These are phyloP conservation scores for Neurospora crassa DNA, from an alignment of 2,329 filamentous ascomycete species.

Conservation along the genomic window DNA sequence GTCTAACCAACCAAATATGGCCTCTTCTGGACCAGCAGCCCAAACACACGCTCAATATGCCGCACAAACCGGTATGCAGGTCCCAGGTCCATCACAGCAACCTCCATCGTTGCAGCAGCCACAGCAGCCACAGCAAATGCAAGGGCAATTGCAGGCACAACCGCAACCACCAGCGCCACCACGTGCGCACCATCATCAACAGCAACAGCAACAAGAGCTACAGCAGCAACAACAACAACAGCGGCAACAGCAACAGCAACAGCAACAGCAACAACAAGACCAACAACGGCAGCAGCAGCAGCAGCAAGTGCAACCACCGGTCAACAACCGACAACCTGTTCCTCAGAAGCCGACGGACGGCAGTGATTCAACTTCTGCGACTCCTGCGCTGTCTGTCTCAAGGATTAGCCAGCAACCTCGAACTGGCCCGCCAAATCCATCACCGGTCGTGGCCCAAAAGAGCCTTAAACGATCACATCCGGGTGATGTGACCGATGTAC, in stretches of 20 bases:
- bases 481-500: conserved; percentile 32
- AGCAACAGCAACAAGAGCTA: not conserved
- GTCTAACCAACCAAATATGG: not conserved
- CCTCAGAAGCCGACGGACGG: conserved; percentile 14
- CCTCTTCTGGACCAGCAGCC: not conserved
- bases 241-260: conserved; percentile 3
- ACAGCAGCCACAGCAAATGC: not conserved
- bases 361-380: conserved; percentile 10
- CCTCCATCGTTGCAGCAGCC: not conserved
- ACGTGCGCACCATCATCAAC: not conserved
- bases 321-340: conserved; percentile 11
- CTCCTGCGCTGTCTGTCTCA: not conserved
- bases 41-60: not conserved
- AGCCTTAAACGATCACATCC: conserved; percentile 41
- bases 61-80: not conserved
- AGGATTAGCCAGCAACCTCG: conserved; percentile 28
- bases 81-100: not conserved
- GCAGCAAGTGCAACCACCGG: conserved; percentile 4
- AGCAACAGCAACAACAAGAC: conserved; percentile 11
- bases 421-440: conserved; percentile 26
- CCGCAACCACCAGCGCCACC: not conserved
- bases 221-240: conserved; percentile 6
- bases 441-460: conserved; percentile 31
- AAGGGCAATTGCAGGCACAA: not conserved
- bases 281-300: conserved; percentile 6